A percentile compares a stretch with the other conserved stretches of the same genome.
Conservation (phyloP, 495 filamentous ascomycete species). For the Terfezia boudieri region DNA sequence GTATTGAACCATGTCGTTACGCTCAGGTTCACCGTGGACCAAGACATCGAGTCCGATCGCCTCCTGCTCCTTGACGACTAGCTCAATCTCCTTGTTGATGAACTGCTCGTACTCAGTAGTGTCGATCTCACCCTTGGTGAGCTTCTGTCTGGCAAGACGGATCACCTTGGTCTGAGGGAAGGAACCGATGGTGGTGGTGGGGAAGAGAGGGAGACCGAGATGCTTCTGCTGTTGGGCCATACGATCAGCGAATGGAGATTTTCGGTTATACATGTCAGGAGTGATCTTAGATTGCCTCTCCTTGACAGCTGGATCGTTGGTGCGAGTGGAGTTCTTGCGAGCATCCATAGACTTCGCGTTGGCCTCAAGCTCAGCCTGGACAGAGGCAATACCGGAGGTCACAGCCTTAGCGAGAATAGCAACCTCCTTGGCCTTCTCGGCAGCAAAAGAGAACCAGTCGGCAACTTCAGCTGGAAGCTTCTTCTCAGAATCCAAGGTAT, state of each 20-base stretch:
- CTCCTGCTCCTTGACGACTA: slow-evolving; percentile 86
- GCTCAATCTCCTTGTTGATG: slow-evolving; percentile 92
- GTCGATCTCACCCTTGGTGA: slow-evolving; percentile 93
- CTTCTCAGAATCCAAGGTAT: slow-evolving; percentile 96
- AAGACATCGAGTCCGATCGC: slow-evolving; percentile 90
- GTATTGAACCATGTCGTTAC: slow-evolving; percentile 99
- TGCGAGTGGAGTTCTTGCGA: slow-evolving; percentile 73
- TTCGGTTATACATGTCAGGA: slow-evolving; percentile 66
- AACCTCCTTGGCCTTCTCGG: slow-evolving; percentile 81
- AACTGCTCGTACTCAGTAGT: slow-evolving; percentile 85
- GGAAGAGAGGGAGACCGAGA: slow-evolving; percentile 86
- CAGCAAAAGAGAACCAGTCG: slow-evolving; percentile 97
- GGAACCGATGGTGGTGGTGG: slow-evolving; percentile 95
- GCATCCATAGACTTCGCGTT: slow-evolving; percentile 79
- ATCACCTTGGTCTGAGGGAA: slow-evolving; percentile 99
- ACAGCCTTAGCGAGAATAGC: slow-evolving; percentile 90
- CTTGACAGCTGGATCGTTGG: slow-evolving; percentile 92
- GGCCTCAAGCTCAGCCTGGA: slow-evolving; percentile 68
- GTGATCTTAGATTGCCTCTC: slow-evolving; percentile 76
- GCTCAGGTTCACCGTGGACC: slow-evolving; percentile 96
- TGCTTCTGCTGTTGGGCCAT: slow-evolving; percentile 66
- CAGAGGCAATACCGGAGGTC: slow-evolving; percentile 66
- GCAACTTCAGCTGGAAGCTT: slow-evolving; percentile 74
- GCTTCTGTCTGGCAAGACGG: slow-evolving; percentile 82
- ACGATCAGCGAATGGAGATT: slow-evolving; percentile 62